Evolutionary conservation across 2,329 filamentous ascomycete genomes (phyloP), one percentile per base, ranked within the genome.

Genomic region (Aspergillus fructus): DNA sequence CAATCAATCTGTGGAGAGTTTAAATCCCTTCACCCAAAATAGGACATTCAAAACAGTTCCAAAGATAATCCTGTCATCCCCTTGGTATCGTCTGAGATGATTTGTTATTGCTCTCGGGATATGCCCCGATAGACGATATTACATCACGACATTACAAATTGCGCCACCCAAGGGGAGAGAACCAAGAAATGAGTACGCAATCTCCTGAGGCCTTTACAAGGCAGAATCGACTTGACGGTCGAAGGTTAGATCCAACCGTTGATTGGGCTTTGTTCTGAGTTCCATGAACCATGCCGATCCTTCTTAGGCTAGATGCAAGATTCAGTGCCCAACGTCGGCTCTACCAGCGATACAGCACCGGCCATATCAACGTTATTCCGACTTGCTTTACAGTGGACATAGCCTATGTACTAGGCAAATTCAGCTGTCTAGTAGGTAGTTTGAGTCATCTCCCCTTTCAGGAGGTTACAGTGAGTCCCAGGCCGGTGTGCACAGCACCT

Each of bases 1-100:
- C 48, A 39, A 57, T 33, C 24, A 42, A 23, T 37, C 49, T 52
- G 62, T 64, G 62, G 60, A 59, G 62, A 51, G 55, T 21, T 33
- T 39, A 49, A 45, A 39, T 43, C 53, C 45, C 30, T 40, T 49
- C 39, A 50, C 37, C 17, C 17, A 40, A 40, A n/a, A 27, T 41
- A 48, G 42, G n/a, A 48, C n/a, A 46, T 7, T 34, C 19, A 46
- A 46, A 39, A 30, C 19, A 41, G 12, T 19, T 30, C n/a, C 42
- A 33, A 46, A 41, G 23, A 30, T 33, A 30, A 21, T 3, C 15
- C 27, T 30, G 9, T 3, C 33, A n/a, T 24, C 8, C 15, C 30
- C 19, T 37, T 46, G 30, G 19, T 46, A 34, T 39, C 13, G n/a
- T 27, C 15, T 21, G 1, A 6, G 23, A 27, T 4, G 34, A 24